Evolutionary conservation across 2,329 filamentous ascomycete genomes (phyloP).

Genomic region (Beauveria varroae): DNA sequence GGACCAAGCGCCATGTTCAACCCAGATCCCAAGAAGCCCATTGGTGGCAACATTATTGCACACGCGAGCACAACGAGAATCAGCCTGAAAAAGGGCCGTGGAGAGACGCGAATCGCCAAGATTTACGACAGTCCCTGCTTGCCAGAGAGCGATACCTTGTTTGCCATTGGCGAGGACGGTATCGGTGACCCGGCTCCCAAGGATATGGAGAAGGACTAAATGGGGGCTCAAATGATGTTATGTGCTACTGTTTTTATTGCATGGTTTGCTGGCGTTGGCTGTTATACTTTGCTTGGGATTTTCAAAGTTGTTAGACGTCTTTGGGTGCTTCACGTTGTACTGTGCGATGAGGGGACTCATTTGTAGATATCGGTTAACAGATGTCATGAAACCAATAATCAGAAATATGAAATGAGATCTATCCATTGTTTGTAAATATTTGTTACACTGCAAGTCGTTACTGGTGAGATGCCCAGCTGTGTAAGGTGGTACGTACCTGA

Average conservation of each 20-base stretch:
- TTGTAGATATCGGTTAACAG: not conserved
- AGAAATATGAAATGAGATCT: no score
- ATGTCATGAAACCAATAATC: no score
- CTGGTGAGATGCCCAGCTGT: no score
- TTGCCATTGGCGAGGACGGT: slow-evolving; percentile 94
- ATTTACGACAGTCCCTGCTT: slow-evolving; percentile 98
- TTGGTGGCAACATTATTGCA: slow-evolving; percentile 97
- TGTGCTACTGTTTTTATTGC: slow-evolving; percentile 16
- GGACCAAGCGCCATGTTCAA: slow-evolving; percentile 98
- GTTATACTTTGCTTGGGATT: slow-evolving; percentile 2
- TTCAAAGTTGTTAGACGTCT: not conserved
- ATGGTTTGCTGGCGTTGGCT: slow-evolving; percentile 26
- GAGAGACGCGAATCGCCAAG: slow-evolving; percentile 94
- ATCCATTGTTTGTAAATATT: no score
- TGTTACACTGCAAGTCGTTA: no score
- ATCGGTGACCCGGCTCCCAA: slow-evolving; percentile 95
- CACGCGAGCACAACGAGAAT: slow-evolving; percentile 93
- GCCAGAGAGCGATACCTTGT: slow-evolving; percentile 91
- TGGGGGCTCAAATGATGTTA: slow-evolving; percentile 13
- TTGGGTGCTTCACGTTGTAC: not conserved
- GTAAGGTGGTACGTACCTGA: slow-evolving; percentile 1
- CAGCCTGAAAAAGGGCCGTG: slow-evolving; percentile 91
- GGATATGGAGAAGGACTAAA: slow-evolving; percentile 77
- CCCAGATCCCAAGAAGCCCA: slow-evolving; percentile 97
- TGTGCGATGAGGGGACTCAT: not conserved